Conservation (phyloP, 1,284 basidiomycete species). For the Rhodotorula sp. region DNA sequence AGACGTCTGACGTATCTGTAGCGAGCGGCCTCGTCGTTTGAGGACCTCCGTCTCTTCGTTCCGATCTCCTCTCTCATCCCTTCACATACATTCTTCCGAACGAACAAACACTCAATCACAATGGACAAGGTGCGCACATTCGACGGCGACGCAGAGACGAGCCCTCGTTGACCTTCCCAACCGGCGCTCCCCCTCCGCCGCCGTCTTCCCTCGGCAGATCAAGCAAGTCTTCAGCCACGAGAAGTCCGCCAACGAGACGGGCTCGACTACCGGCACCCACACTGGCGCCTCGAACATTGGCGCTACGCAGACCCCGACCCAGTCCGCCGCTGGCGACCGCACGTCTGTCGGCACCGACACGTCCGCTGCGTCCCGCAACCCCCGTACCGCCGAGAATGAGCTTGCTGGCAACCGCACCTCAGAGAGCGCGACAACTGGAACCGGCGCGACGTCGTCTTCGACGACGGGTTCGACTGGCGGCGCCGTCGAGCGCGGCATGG, state of each 20-base stretch:
- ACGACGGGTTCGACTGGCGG: neutral
- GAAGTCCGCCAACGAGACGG: neutral
- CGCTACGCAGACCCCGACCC: neutral
- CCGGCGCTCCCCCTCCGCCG: neutral
- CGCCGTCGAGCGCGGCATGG: neutral
- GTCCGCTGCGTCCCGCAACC: neutral
- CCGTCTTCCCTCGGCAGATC: neutral
- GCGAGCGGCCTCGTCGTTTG: too few relatives aligned
- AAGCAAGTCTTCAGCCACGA: slow-evolving; percentile 37
- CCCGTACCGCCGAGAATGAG: neutral
- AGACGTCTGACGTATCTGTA: too few relatives aligned
- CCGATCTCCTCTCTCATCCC: too few relatives aligned
- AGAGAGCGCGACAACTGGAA: neutral
- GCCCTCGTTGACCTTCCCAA: neutral
- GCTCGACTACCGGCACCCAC: neutral
- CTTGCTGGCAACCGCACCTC: neutral
- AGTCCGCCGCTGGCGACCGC: slow-evolving; percentile 9
- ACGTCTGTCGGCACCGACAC: neutral
- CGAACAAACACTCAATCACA: too few relatives aligned
- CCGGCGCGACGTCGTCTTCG: neutral
- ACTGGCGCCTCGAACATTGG: neutral
- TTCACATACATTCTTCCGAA: too few relatives aligned
- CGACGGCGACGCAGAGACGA: too few relatives aligned
- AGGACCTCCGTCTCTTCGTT: too few relatives aligned
- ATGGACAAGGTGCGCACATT: too few relatives aligned